phyloP scores from a whole-genome alignment of 345 rosid species.

The Sisymbrium irio region DNA sequence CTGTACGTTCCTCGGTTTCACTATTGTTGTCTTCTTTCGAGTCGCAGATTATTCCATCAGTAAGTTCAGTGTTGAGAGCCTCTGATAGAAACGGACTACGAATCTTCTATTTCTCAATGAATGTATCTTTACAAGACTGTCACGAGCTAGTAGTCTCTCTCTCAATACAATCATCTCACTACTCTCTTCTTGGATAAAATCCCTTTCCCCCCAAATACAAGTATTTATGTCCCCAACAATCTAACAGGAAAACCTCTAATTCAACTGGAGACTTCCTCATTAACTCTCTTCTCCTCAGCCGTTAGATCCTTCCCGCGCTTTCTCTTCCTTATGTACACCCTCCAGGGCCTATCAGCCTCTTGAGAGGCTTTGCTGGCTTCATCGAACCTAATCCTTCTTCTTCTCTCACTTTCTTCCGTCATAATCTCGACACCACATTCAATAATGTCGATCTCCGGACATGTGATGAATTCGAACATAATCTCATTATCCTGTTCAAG shows the following conservation, averaged over 20 bases:
- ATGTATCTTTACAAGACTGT: no score
- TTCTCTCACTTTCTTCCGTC: background rate
- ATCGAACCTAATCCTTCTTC: background rate
- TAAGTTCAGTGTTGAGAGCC: background rate
- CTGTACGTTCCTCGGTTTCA: background rate
- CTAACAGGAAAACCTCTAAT: no score
- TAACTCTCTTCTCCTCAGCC: no score
- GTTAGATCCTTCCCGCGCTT: background rate
- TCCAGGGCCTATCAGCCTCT: background rate
- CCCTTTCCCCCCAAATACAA: no score
- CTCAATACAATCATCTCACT: no score
- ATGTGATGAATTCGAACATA: background rate
- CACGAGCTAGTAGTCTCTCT: no score
- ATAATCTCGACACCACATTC: background rate
- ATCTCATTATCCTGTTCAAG: background rate
- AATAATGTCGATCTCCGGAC: background rate
- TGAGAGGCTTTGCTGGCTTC: background rate
- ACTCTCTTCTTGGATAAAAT: no score
- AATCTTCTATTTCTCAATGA: no score
- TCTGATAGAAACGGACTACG: no score
- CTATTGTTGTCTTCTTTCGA: background rate
- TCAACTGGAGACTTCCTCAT: no score
- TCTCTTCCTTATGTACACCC: background rate
- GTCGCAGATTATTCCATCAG: background rate
- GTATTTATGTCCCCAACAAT: no score